phyloP scores from a whole-genome alignment of 2,329 filamentous ascomycete species.

The Pseudogymnoascus sp. region DNA sequence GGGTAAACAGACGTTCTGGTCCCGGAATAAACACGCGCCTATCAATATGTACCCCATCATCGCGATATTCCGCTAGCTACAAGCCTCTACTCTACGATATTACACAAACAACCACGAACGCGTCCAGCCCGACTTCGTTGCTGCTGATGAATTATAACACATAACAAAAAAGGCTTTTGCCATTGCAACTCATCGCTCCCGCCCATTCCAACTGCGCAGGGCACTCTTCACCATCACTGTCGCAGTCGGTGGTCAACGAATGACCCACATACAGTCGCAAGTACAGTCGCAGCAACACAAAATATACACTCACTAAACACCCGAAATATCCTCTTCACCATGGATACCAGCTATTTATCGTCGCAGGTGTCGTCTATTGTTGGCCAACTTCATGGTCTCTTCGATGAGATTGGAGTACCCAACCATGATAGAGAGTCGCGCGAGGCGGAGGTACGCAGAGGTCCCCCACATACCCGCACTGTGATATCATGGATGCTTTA shows the following conservation, averaged over 20 bases:
- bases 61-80: not conserved
- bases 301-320: not conserved
- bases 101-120: constrained; percentile 5
- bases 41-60: constrained; percentile 5
- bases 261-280: constrained; percentile 1
- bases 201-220: not conserved
- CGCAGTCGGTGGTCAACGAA: not conserved
- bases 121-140: not conserved
- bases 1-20: constrained; percentile 6
- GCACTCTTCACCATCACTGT: not conserved
- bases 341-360: constrained; percentile 88
- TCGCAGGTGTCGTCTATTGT: constrained; percentile 95
- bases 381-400: constrained; percentile 83
- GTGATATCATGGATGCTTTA: constrained; percentile 18
- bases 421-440: constrained; percentile 83
- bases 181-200: constrained; percentile 1
- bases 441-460: constrained; percentile 66
- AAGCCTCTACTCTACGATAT: not conserved
- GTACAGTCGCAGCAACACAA: constrained; percentile 1
- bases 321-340: constrained; percentile 29
- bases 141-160: constrained; percentile 8
- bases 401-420: constrained; percentile 96
- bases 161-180: constrained; percentile 5
- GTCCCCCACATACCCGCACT: not conserved
- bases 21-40: constrained; percentile 7